These are phyloP conservation scores for Chamaenerion angustifolium DNA, from an alignment of 345 rosid genomes.

Conservation along the genomic window DNA sequence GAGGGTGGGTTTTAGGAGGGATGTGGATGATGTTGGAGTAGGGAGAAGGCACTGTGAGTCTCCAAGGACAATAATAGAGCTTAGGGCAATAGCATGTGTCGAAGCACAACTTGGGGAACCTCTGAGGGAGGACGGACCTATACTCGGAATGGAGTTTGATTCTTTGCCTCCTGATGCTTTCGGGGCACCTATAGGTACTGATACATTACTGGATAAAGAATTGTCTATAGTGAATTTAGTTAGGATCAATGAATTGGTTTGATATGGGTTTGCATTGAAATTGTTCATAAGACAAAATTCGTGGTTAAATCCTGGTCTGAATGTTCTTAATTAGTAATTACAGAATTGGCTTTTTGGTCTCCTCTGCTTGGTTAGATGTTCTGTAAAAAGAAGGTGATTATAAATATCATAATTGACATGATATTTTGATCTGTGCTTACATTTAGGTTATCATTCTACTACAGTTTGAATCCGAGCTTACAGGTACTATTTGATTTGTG, in stretches of 20 bases:
- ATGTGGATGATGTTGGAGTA: conserved; percentile 30
- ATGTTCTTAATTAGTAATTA: too few relatives aligned
- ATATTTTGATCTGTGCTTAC: neutral
- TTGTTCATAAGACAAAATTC: too few relatives aligned
- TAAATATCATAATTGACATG: neutral
- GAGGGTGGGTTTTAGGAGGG: conserved; percentile 21
- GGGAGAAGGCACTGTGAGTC: conserved; percentile 51
- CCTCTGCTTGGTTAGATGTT: too few relatives aligned
- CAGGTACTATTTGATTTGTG: neutral
- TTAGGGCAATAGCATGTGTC: conserved; percentile 80
- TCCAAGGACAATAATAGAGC: conserved; percentile 58
- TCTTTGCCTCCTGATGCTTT: conserved; percentile 95
- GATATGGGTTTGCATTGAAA: too few relatives aligned
- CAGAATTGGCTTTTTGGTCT: too few relatives aligned
- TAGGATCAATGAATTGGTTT: too few relatives aligned
- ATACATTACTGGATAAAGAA: neutral
- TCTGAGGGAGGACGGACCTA: conserved; percentile 91
- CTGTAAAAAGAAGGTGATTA: neutral
- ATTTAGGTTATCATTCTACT: too few relatives aligned
- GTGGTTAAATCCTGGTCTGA: too few relatives aligned
- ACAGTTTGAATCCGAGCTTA: too few relatives aligned
- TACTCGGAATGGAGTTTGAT: conserved; percentile 95
- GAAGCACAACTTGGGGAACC: conserved; percentile 96
- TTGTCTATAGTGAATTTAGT: neutral
- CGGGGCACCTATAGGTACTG: conserved; percentile 68